A percentile compares a stretch with the other conserved stretches of the same genome.
Evolutionary conservation across 768 basidiomycete species (phyloP).

Genomic region (Phlegmacium glaucopus): DNA sequence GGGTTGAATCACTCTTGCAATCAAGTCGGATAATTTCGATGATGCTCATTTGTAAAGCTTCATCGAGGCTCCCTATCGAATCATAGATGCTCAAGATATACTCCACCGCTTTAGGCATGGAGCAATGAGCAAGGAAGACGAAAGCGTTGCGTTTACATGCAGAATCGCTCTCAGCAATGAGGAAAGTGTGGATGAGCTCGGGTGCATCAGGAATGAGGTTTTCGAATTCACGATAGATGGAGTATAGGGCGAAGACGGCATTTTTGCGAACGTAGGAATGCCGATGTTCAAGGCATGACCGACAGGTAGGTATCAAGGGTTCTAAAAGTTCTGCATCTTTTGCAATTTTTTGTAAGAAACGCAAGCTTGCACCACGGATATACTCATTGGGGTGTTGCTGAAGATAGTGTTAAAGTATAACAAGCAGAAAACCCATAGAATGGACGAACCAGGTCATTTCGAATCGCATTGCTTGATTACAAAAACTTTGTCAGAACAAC

Average conservation of each 20-base stretch:
- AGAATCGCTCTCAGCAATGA: slow-evolving; percentile 92
- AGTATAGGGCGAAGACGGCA: slow-evolving; percentile 93
- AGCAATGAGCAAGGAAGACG: slow-evolving; percentile 83
- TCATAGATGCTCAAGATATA: slow-evolving; percentile 88
- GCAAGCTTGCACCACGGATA: slow-evolving; percentile 95
- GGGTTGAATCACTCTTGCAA: slow-evolving; percentile 78
- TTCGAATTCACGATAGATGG: slow-evolving; percentile 93
- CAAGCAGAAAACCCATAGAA: neutral
- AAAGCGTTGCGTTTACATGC: slow-evolving; percentile 98
- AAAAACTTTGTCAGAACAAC: slow-evolving; percentile 8
- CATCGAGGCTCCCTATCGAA: slow-evolving; percentile 77
- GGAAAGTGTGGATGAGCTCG: slow-evolving; percentile 94
- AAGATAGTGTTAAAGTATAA: slow-evolving; percentile 4
- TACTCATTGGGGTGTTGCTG: slow-evolving; percentile 99
- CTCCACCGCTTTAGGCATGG: slow-evolving; percentile 89
- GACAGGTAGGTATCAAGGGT: slow-evolving; percentile 91
- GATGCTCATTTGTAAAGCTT: slow-evolving; percentile 91
- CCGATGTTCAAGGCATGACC: slow-evolving; percentile 93
- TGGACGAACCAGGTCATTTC: slow-evolving; percentile 85
- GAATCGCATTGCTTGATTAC: slow-evolving; percentile 80
- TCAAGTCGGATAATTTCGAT: slow-evolving; percentile 93
- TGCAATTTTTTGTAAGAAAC: slow-evolving; percentile 93
- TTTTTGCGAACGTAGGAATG: slow-evolving; percentile 98
- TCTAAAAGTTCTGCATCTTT: slow-evolving; percentile 93
- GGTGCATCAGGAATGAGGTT: slow-evolving; percentile 95